Evolutionary conservation across 208 protist genomes (phyloP).

Genomic region (Strigomonas culicis): DNA sequence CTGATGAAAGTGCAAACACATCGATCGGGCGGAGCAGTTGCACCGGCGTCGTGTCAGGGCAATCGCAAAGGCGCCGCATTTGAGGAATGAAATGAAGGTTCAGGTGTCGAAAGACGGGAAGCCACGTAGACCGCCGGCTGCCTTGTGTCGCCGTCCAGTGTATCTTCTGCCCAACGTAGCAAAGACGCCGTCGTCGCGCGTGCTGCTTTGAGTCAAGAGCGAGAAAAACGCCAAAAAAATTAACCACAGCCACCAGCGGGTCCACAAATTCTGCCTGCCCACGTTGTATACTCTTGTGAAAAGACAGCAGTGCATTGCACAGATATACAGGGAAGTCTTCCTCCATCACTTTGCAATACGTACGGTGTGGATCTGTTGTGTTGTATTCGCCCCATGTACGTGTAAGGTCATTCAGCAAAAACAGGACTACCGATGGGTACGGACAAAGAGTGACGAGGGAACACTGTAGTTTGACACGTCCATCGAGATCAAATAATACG

Average conservation of each 20-base stretch:
- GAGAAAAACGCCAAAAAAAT: conserved; percentile 43
- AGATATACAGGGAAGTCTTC: conserved; percentile 27
- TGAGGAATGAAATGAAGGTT: too few relatives aligned
- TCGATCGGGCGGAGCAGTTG: too few relatives aligned
- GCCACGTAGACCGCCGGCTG: too few relatives aligned
- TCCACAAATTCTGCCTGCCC: conserved; percentile 61
- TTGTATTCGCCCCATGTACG: conserved; percentile 38
- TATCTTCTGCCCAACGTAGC: too few relatives aligned
- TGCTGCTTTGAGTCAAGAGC: background rate
- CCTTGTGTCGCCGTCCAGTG: too few relatives aligned
- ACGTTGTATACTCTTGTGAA: conserved; percentile 25
- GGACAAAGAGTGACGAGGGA: conserved; percentile 64
- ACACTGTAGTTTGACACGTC: conserved; percentile 44
- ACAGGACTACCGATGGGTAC: conserved; percentile 59
- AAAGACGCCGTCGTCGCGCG: background rate
- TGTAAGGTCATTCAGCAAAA: conserved; percentile 42
- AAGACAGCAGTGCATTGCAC: conserved; percentile 28
- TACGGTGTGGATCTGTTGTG: too few relatives aligned
- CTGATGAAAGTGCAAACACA: too few relatives aligned
- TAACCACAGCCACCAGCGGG: conserved; percentile 57
- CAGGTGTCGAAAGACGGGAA: background rate
- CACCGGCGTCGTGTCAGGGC: too few relatives aligned
- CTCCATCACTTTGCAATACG: background rate
- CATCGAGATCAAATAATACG: conserved; percentile 9
- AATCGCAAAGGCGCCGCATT: too few relatives aligned